These are phyloP conservation scores for Puccinia triticina DNA, from an alignment of 1,284 basidiomycete species.

Conservation along the genomic window DNA sequence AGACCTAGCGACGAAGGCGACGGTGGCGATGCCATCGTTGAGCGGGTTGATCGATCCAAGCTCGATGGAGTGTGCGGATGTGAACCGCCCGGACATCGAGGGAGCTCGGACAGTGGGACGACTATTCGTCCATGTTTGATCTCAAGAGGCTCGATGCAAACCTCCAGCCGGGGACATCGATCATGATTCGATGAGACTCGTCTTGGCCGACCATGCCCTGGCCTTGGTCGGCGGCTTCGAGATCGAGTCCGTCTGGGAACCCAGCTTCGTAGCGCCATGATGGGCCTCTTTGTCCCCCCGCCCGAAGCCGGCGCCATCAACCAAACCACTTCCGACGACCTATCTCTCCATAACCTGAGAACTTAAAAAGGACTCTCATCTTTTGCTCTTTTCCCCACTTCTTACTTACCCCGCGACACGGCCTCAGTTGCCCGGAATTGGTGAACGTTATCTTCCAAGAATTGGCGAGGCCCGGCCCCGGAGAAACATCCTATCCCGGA, in stretches of 20 bases:
- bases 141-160: constrained; percentile 28
- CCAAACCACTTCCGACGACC: constrained; percentile 33
- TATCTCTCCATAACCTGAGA: constrained; percentile 14
- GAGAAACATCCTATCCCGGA: too few relatives aligned
- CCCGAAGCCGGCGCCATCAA: constrained; percentile 41
- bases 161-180: constrained; percentile 35
- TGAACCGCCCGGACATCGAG: constrained; percentile 44
- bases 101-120: constrained; percentile 40
- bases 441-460: too few relatives aligned
- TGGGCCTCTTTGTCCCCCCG: constrained; percentile 38
- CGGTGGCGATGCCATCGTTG: constrained; percentile 31
- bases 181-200: constrained; percentile 40
- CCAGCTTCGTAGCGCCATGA: constrained; percentile 44
- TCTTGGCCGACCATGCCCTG: constrained; percentile 38
- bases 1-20: constrained; percentile 43
- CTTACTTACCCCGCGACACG: too few relatives aligned
- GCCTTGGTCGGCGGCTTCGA: constrained; percentile 49
- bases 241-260: constrained; percentile 46
- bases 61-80: background rate
- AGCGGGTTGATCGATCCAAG: constrained; percentile 34
- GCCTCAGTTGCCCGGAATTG: too few relatives aligned
- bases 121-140: constrained; percentile 47
- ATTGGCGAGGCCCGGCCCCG: too few relatives aligned
- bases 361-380: background rate
- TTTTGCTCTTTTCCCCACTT: too few relatives aligned